Evolutionary conservation across 495 filamentous ascomycete species (phyloP).

Genomic region (Sordaria brevicollis): DNA sequence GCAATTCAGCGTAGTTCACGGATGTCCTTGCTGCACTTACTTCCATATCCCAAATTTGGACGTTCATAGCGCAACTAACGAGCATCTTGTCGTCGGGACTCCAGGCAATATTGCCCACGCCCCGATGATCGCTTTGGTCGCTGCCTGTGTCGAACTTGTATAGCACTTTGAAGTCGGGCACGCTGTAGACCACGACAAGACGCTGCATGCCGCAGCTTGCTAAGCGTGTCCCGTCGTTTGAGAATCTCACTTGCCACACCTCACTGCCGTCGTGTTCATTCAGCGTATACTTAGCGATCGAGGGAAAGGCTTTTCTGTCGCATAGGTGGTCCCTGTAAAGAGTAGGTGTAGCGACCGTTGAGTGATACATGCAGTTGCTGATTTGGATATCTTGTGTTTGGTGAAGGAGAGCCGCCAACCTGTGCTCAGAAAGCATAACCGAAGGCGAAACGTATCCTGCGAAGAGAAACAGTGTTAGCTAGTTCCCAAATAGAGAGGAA

Average conservation of each 20-base stretch:
- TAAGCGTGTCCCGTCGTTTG: constrained; percentile 74
- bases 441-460: constrained; percentile 85
- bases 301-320: constrained; percentile 68
- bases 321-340: constrained; percentile 85
- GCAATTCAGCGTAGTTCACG: too few relatives aligned
- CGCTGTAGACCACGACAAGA: constrained; percentile 74
- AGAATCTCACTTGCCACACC: constrained; percentile 85
- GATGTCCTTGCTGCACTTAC: constrained; percentile 36
- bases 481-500: background rate
- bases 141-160: constrained; percentile 56
- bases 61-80: constrained; percentile 72
- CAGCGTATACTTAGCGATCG: constrained; percentile 55
- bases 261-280: constrained; percentile 61
- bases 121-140: constrained; percentile 48
- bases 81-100: constrained; percentile 82
- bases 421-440: constrained; percentile 96
- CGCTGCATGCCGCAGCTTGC: constrained; percentile 72
- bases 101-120: constrained; percentile 71
- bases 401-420: constrained; percentile 73
- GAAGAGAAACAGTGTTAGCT: background rate
- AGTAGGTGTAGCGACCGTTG: constrained; percentile 64
- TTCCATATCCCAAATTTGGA: constrained; percentile 67
- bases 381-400: constrained; percentile 78
- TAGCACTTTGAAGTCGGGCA: constrained; percentile 53
- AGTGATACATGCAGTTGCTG: constrained; percentile 78